Evolutionary conservation across 495 filamentous ascomycete genomes (phyloP).

Genomic region (Penicillium arizonense): DNA sequence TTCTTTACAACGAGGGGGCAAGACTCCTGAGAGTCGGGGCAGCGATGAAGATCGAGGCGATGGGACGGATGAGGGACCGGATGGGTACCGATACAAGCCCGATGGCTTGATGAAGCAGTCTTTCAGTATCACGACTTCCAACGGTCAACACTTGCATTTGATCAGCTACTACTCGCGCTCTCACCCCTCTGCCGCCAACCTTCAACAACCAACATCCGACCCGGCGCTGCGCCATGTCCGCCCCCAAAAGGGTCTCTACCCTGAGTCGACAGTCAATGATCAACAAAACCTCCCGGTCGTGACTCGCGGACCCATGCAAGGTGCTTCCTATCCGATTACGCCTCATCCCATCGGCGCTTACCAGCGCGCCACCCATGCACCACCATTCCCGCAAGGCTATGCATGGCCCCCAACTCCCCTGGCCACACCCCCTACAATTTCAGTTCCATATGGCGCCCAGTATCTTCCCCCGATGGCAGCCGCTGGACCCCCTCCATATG

Average conservation of each 20-base stretch:
- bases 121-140: constrained; percentile 94
- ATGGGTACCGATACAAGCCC: constrained; percentile 95
- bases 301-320: constrained; percentile 61
- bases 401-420: constrained; percentile 66
- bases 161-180: constrained; percentile 95
- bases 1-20: constrained; percentile 58
- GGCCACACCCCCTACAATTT: constrained; percentile 40
- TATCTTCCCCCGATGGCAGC: constrained; percentile 36
- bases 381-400: constrained; percentile 49
- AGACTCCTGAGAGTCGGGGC: constrained; percentile 77
- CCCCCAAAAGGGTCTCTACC: constrained; percentile 90
- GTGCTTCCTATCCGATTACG: constrained; percentile 50
- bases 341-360: constrained; percentile 52
- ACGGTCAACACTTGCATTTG: constrained; percentile 87
- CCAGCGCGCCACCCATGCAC: constrained; percentile 47
- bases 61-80: constrained; percentile 77
- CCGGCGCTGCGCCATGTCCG: constrained; percentile 77
- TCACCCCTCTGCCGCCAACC: constrained; percentile 59
- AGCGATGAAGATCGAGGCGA: constrained; percentile 77
- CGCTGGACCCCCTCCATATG: constrained; percentile 32
- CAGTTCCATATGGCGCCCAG: constrained; percentile 35
- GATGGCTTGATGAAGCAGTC: constrained; percentile 99
- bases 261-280: constrained; percentile 93
- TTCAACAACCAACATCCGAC: constrained; percentile 79
- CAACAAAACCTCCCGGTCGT: constrained; percentile 65